Evolutionary conservation across 1,284 basidiomycete genomes (phyloP), one percentile per base, ranked within the genome.

Genomic region (Rhodotorula sp.): DNA sequence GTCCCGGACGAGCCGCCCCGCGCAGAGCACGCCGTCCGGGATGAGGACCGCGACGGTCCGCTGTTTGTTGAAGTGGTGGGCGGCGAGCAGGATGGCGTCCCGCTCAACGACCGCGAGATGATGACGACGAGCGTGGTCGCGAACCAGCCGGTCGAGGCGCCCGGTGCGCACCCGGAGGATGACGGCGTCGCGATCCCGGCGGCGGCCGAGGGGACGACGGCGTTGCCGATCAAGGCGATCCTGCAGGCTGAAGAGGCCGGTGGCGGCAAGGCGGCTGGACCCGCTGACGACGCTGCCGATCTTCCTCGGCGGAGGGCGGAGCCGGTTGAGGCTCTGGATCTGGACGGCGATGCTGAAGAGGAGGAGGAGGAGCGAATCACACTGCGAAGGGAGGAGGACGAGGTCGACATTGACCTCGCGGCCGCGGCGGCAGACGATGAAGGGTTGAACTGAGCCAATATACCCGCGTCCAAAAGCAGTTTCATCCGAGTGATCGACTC

Each of bases 101-200:
- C 18, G 26, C 16, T 3, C 12, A 26, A 7, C 6, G 54, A 3
- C n/a, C 18, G 21, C n/a, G 52, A 48, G 43, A 51, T 26, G 43
- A 51, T 26, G 61, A 57, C 5, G 61, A 57, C 69, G 49, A 31
- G 48, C 21, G 69, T 67, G 16, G 57, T 64, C 20, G 56, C 21
- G 26, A n/a, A 68, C 43, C 67, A 68, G 57, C 67, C 67, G 48
- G 62, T 49, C 12, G 48, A 29, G n/a, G 29, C 67, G 29, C 65
- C 65, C 18, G 52, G 26, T 12, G 39, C 43, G 29, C 49, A 23
- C 12, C 52, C 61, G 8, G 64, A 57, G 48, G 69, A 52, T 15
- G 52, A 64, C 14, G 69, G 65, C 2, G 72, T 70, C n/a, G 72
- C 72, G n/a, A 65, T 73, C 21, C 71, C 71, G 2, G 65, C 49